These are phyloP conservation scores for Phytophthora ramorum DNA, from an alignment of 352 stramenopile species.

Conservation along the genomic window DNA sequence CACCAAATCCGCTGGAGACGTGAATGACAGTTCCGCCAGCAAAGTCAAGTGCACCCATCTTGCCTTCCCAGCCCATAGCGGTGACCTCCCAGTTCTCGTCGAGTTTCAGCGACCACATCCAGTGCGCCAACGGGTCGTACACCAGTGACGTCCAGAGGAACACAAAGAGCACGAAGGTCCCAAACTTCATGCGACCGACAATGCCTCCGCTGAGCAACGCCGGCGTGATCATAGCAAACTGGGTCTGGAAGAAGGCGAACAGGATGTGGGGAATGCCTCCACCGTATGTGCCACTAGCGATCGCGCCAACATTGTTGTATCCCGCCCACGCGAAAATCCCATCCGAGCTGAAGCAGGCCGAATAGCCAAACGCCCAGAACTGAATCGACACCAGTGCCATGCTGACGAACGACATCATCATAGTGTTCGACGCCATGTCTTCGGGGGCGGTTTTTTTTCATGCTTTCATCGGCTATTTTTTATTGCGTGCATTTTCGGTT, in stretches of 20 bases:
- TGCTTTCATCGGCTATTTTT: no score
- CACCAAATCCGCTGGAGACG: slow-evolving; percentile 77
- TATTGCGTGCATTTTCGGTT: no score
- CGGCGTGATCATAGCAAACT: slow-evolving; percentile 84
- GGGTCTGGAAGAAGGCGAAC: slow-evolving; percentile 85
- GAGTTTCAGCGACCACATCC: slow-evolving; percentile 82
- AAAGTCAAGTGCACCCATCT: slow-evolving; percentile 81
- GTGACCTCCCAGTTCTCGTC: slow-evolving; percentile 53
- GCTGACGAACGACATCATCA: slow-evolving; percentile 83
- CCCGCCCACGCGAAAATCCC: slow-evolving; percentile 66
- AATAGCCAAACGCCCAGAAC: slow-evolving; percentile 85
- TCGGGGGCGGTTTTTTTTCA: no score
- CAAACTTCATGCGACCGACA: slow-evolving; percentile 87
- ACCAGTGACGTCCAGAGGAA: slow-evolving; percentile 82
- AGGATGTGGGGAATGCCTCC: slow-evolving; percentile 69
- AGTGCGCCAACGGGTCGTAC: slow-evolving; percentile 86
- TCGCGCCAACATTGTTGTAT: slow-evolving; percentile 63
- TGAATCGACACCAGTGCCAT: slow-evolving; percentile 86
- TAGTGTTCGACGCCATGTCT: slow-evolving; percentile 85
- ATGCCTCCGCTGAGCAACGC: slow-evolving; percentile 78
- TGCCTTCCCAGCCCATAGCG: slow-evolving; percentile 65
- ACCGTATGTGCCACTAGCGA: slow-evolving; percentile 58
- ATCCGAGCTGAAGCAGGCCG: slow-evolving; percentile 67
- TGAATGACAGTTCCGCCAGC: slow-evolving; percentile 86
- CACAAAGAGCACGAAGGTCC: slow-evolving; percentile 75